Base-by-base conservation (phyloP, 768 basidiomycete genomes). In the Auriculariales sp. region DNA sequence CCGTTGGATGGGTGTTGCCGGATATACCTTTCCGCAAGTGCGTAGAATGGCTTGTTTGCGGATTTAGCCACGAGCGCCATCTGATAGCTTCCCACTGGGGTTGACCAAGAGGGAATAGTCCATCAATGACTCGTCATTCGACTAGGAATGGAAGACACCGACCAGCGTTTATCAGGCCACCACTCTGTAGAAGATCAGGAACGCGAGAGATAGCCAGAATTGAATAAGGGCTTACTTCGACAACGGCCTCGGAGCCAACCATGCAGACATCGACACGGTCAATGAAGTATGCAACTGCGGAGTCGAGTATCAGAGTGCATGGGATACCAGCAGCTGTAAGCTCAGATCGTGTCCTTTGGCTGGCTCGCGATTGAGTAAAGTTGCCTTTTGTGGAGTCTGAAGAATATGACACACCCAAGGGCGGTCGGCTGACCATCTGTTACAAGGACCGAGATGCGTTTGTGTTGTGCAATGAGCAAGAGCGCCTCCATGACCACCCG, bases 231-330 rank as follows among this genome's bases (percentile, higher is more conserved):
- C 39, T 12, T 25, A 44, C 39, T 66, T 98, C 95, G 4, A 95
- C 94, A 25, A 99, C 93, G 6, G 93, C 95, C 68, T 99, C 95
- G 33, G 92, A 92, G 28, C 95, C 95, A 33, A 98, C 92, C 45
- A 99, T 75, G 46, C 94, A 86, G 62, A 94, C 85, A 64, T 94
- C 89, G 17, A 94, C 90, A 57, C 86, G 83, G 55, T 94, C 89
- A 85, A 99, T 97, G 57, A 89, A 80, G 68, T 97, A 98, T 32
- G 90, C 90, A 3, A 98, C 93, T 1, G 94, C 92, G 12, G 90
- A 90, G 66, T 99, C 95, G 52, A 98, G 77, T 10, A 99, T 83
- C 49, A 98, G 83, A 14, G 87, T 90, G 65, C 88, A 90, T 11
- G 93, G 92, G 51, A 99, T 86, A 9, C 92, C 92, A n/a, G 80